These are phyloP conservation scores for Eutrema yunnanense DNA, from an alignment of 345 rosid species.

Conservation along the genomic window DNA sequence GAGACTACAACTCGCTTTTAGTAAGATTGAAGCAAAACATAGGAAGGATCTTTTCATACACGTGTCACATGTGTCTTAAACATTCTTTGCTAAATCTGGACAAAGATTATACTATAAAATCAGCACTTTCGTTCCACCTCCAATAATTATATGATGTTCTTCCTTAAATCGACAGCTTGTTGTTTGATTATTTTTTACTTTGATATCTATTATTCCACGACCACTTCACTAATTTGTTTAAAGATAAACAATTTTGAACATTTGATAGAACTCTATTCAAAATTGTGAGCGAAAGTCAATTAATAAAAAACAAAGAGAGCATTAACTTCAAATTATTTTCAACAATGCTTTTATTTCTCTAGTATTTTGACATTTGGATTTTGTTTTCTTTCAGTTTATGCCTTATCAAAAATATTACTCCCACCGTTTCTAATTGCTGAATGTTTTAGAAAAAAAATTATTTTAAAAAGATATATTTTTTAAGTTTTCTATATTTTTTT, in stretches of 20 bases:
- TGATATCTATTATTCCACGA: constrained; percentile 16
- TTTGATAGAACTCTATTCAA: background rate
- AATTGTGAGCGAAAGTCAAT: constrained; percentile 8
- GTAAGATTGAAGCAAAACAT: constrained; percentile 31
- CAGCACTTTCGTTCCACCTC: constrained; percentile 24
- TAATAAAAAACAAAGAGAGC: too few relatives aligned
- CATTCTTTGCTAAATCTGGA: background rate
- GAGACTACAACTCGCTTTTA: constrained; percentile 22
- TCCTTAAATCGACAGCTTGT: constrained; percentile 4
- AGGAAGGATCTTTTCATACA: constrained; percentile 9
- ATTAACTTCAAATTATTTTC: background rate
- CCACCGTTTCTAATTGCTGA: too few relatives aligned
- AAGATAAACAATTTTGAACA: background rate
- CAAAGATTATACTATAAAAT: background rate
- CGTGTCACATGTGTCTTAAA: constrained; percentile 19
- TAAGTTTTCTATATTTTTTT: too few relatives aligned
- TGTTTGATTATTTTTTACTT: background rate
- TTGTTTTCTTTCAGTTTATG: background rate
- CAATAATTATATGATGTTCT: background rate
- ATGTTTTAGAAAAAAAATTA: too few relatives aligned
- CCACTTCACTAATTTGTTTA: constrained; percentile 16
- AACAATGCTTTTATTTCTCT: background rate
- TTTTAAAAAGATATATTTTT: too few relatives aligned
- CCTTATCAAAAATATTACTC: background rate
- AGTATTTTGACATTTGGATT: background rate